Evolutionary conservation across 495 filamentous ascomycete species (phyloP).

Genomic region (Aspergillus carlsbadensis): DNA sequence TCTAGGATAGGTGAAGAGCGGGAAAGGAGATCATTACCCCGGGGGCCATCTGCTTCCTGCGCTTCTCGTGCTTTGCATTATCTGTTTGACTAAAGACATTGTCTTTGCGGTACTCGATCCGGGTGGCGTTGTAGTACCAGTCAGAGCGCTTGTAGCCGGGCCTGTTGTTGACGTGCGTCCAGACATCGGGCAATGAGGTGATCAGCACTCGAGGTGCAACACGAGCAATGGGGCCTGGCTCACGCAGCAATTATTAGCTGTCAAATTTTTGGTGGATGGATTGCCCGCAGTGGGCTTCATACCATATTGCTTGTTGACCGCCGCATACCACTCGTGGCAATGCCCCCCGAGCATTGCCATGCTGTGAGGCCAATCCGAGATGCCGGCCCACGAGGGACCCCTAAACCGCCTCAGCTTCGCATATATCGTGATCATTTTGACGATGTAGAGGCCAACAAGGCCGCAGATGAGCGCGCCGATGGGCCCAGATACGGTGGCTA

Average conservation of each 20-base stretch:
- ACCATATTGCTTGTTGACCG: slow-evolving; percentile 35
- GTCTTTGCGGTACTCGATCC: slow-evolving; percentile 23
- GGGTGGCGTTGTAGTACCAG: slow-evolving; percentile 25
- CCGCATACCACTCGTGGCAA: slow-evolving; percentile 30
- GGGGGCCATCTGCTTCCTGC: slow-evolving; percentile 28
- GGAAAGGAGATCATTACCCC: too few species aligned
- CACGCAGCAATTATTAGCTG: neutral
- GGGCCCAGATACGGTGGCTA: neutral
- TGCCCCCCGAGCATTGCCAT: slow-evolving; percentile 26
- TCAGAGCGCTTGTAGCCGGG: slow-evolving; percentile 26
- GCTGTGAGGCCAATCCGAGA: slow-evolving; percentile 33
- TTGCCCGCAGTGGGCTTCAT: neutral
- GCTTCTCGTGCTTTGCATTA: slow-evolving; percentile 22
- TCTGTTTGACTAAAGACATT: slow-evolving; percentile 29
- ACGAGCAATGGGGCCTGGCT: slow-evolving; percentile 28
- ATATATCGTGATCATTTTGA: slow-evolving; percentile 7
- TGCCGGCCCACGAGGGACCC: slow-evolving; percentile 15
- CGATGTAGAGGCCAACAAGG: slow-evolving; percentile 17
- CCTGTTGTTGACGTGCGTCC: slow-evolving; percentile 27
- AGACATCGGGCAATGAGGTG: slow-evolving; percentile 28
- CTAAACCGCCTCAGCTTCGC: neutral
- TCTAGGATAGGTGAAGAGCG: too few species aligned
- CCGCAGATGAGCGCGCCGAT: slow-evolving; percentile 6
- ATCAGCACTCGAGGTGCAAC: slow-evolving; percentile 23
- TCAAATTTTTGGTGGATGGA: neutral